Base-by-base conservation (phyloP, 169 alveolate species). In the Plasmodium yoelii region DNA sequence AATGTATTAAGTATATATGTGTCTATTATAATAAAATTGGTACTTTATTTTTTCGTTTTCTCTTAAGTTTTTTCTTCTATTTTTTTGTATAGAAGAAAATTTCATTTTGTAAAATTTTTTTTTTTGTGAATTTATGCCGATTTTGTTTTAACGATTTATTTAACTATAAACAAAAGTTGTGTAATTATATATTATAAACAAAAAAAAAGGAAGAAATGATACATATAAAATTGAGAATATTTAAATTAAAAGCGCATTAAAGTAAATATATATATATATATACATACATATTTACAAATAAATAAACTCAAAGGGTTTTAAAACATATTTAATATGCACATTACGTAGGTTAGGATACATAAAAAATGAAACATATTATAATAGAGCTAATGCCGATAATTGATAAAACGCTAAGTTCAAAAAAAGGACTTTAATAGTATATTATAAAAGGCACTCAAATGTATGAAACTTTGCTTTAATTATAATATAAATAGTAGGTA, bases 91-190 rank as follows among this genome's bases (percentile, higher is more conserved):
- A 71, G 53, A 42, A 71, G 53, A 26, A 24, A 22, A 49, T 53
- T 49, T 24, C 69, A 24, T 59, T 70, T 71, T 60, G 60, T 71
- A 71, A 42, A 34, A 34, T 3, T 3, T 34, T 3, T 34, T 34
- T 34, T 71, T 51, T 51, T 24, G 53, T 22, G 61, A 42, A 42
- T 39, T 39, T 49, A 26, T 3, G 42, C 6, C 7, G 42, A 34
- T 34, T 34, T 34, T 6, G 28, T 71, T 71, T 71, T 49, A 71
- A 3, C n/a, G 42, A 53, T 49, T 71, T 49, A 64, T 42, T 56
- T 57, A 24, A 47, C n/a, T 53, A 24, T 56, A 56, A 73, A 73
- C 64, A 49, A 73, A 57, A 57, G 34, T 56, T 60, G 71, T n/a
- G 49, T 73, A 73, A 53, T 56, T 26, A 61, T 28, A 61, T 19